Evolutionary conservation across 1,284 basidiomycete species (phyloP), one percentile per base, ranked within the genome.

Genomic region (Cryptococcus sp.): DNA sequence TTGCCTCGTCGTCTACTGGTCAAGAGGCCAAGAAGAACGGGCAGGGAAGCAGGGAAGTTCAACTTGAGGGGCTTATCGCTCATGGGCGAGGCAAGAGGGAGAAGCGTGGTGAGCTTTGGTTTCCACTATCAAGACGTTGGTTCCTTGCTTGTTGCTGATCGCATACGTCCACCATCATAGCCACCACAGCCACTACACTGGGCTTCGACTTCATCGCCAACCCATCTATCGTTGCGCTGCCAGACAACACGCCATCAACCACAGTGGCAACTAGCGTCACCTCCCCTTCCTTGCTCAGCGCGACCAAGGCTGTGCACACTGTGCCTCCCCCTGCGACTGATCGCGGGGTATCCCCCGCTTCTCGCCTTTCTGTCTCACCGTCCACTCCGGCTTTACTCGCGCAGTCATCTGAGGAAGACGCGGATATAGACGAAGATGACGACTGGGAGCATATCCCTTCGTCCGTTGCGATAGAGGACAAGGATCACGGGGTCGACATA

Each of bases 181-280:
- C 67, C 7, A 75, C 73, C 6, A 71, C 72, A 13, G 76, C 76
- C 10, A 66, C 69, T 0, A 61, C 70, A 0, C 56, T 77, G 13
- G 76, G 76, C 11, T 77, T 73, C 56, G 74, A 77, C 53, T 71
- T 76, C 23, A 65, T 77, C 16, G 60, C 71, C 25, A 74, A 69
- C 45, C 71, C 71, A 5, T 60, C 65, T 5, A 61, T 72, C 47
- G 41, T 74, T 3, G 65, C 72, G 25, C 41, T 75, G 2, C 65
- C 66, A 16, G 71, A 74, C 40, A 56, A 42, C 19, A 50, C 31
- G 13, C 35, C 38, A 52, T 31, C 39, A 53, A 17, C 56, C 23
- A 38, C 41, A 46, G 27, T 56, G 48, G 35, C 52, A n/a, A 25
- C 51, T 47, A 22, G 17, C 20, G 11, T 20, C 41, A 20, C 23